Base-by-base conservation (phyloP, 2,329 filamentous ascomycete species). In the Beauveria pseudobassiana region DNA sequence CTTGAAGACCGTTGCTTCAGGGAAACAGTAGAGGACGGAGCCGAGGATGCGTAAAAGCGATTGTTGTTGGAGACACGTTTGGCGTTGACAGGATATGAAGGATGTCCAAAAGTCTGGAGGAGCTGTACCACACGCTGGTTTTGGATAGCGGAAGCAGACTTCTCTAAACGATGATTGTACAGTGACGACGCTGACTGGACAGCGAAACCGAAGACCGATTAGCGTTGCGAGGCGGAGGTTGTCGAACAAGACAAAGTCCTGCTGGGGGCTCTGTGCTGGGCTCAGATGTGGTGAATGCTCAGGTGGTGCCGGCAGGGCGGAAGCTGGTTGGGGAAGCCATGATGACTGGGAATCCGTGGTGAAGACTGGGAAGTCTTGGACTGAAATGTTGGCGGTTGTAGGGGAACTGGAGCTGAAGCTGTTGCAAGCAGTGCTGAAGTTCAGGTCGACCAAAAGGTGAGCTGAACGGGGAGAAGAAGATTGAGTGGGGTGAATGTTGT, bases 161-260 rank as follows among this genome's bases (percentile, higher is more conserved):
- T 75, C 67, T 74, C 74, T 68, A 71, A 72, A 67, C 73, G 75
- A 70, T 80, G 77, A 69, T 82, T 76, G 59, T 68, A 76, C 71
- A 78, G 75, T 75, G 76, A 76, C 72, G 76, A 69, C 76, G 78
- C 73, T 76, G 73, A 63, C 67, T 68, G 63, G 73, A 71, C 70
- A 77, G 75, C 64, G 74, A 74, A 65, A 70, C 71, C 67, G 75
- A 66, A 67, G 72, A 68, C 65, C 69, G 70, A 73, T 72, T 76
- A 76, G 65, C 73, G 71, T 57, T 70, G 66, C 67, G 70, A 67
- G 64, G 67, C 65, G 69, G 77, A 64, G 78, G 64, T 79, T 78
- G 74, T 83, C 81, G 86, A 87, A 90, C 81, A 92, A 85, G 78
- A 90, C 87, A 75, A 92, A 92, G 86, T 92, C 89, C 81, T 87